Evolutionary conservation across 2,329 filamentous ascomycete species (phyloP), one percentile per base, ranked within the genome.

Genomic region (Cladosporium sp.): DNA sequence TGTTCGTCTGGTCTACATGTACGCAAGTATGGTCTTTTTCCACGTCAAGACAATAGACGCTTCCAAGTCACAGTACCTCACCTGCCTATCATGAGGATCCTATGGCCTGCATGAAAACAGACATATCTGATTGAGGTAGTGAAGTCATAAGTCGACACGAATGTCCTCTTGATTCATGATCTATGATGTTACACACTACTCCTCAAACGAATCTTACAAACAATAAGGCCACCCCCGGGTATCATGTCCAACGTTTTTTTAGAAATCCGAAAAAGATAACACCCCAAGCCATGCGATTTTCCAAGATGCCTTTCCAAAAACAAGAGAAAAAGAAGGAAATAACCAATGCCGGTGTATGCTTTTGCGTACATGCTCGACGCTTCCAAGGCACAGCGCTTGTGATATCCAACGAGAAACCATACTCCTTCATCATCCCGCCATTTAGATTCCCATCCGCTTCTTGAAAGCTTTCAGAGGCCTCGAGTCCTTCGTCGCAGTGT

Each of bases 401-500:
- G 29, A 20, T 20, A 30, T 19, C 29, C 18, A 7, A 43, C 17
- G 15, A 20, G 17, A 43, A 32, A 27, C 9, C 22, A 27, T 27
- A 5, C 22, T 27, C 22, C 9, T 9, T 27, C 22, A 5, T 9
- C 9, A 4, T 27, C 22, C 9, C 22, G 4, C 22, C 9, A 9
- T 5, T 27, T 4, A 36, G 15, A 53, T 41, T 43, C 54, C 49
- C 58, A 67, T 64, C 47, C 60, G 64, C 52, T 72, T 69, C 54
- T 68, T 62, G 61, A 81, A 81, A 4, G 67, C 66, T 56, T 74
- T 70, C 61, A 80, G 64, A 58, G 77, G 77, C 24, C 72, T 73
- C 54, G 73, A 73, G 61, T 89, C 89, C 70, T 89, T 88, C 11
- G 81, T 90, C 51, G 92, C 90, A 64, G 97, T 87, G 66, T 87